Evolutionary conservation across 768 basidiomycete genomes (phyloP).

Genomic region (Lactarius sp.): DNA sequence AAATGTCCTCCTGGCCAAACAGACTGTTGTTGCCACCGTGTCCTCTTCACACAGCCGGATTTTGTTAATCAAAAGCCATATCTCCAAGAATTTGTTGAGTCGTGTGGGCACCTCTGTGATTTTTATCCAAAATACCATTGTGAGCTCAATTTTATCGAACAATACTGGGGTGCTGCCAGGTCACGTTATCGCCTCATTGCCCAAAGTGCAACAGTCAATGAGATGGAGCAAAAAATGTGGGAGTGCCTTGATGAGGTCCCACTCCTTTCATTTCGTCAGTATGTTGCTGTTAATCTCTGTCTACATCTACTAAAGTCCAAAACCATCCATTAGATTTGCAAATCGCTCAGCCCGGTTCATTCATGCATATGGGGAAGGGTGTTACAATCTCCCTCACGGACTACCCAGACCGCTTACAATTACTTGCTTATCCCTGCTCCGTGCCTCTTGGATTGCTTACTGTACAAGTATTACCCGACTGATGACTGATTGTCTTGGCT

Average conservation of each 20-base stretch:
- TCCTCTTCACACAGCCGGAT: background rate
- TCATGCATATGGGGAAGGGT: background rate
- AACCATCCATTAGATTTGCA: too few relatives aligned
- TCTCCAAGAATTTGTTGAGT: background rate
- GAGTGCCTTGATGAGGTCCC: background rate
- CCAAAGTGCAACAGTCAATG: too few relatives aligned
- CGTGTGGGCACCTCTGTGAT: background rate
- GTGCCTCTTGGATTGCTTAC: too few relatives aligned
- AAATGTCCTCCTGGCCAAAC: background rate
- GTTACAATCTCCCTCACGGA: too few relatives aligned
- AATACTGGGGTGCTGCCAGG: background rate
- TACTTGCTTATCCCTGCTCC: too few relatives aligned
- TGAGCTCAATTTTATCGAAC: background rate
- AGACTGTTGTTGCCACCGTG: background rate
- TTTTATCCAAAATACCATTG: background rate
- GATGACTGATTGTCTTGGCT: too few relatives aligned
- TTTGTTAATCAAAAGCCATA: background rate
- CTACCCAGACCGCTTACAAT: too few relatives aligned
- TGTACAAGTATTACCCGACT: too few relatives aligned
- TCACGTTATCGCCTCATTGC: background rate
- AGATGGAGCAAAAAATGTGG: background rate
- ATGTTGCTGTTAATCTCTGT: too few relatives aligned
- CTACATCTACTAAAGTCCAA: too few relatives aligned
- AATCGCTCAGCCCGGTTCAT: background rate
- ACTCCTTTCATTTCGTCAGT: too few relatives aligned